Conservation (phyloP, 176 grass and related monocot species). For the Aegilops tauschii region DNA sequence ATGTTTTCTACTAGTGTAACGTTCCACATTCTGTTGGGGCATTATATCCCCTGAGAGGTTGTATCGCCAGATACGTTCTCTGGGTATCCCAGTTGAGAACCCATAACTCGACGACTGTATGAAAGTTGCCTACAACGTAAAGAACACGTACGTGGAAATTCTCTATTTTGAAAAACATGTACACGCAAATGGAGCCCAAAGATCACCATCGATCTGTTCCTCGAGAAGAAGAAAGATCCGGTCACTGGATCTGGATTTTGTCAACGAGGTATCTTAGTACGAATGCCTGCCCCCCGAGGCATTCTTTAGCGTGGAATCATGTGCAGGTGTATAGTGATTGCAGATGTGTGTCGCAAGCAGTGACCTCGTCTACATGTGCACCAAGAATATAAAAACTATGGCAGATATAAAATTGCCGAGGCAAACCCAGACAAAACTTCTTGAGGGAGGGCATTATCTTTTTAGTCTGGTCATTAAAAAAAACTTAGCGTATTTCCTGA, state of each 20-base stretch:
- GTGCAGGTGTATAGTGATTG: neutral
- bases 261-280: neutral
- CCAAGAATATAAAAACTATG: neutral
- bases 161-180: neutral
- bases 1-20: too few relatives aligned
- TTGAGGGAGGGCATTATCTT: neutral
- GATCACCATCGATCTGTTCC: neutral
- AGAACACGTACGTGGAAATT: neutral
- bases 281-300: neutral
- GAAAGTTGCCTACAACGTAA: too few relatives aligned
- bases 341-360: neutral
- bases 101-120: too few relatives aligned
- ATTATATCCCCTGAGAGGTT: too few relatives aligned
- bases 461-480: neutral
- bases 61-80: too few relatives aligned
- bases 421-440: neutral
- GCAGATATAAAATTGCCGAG: neutral
- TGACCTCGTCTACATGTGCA: conserved; percentile 3
- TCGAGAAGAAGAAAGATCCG: neutral
- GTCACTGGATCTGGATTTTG: neutral
- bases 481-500: too few relatives aligned
- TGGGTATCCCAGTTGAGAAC: too few relatives aligned
- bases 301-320: neutral
- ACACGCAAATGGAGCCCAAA: neutral
- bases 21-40: too few relatives aligned